Evolutionary conservation across 805 yeast genomes (phyloP).

Genomic region (Myxozyma sirexii): DNA sequence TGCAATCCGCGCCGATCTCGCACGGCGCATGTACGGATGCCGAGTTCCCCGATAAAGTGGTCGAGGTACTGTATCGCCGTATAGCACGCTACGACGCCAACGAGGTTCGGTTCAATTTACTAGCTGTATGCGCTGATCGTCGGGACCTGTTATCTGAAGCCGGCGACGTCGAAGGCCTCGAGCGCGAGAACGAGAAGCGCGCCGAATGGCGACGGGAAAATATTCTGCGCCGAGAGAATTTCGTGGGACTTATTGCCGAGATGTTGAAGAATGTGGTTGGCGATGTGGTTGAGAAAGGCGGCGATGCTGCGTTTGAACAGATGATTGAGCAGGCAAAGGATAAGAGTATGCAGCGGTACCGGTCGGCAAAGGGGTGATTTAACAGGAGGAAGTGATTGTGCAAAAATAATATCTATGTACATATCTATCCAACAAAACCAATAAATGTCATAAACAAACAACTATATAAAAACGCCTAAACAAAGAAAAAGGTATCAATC

Average conservation of each 20-base stretch:
- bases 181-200: slow-evolving; percentile 52
- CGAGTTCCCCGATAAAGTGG: slow-evolving; percentile 49
- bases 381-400: too few relatives aligned
- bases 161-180: slow-evolving; percentile 48
- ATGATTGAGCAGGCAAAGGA: slow-evolving; percentile 16
- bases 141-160: slow-evolving; percentile 45
- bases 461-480: background rate
- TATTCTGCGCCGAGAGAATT: slow-evolving; percentile 56
- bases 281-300: slow-evolving; percentile 37
- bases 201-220: slow-evolving; percentile 58
- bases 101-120: slow-evolving; percentile 59
- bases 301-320: slow-evolving; percentile 47
- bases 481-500: background rate
- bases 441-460: background rate
- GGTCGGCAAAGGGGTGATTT: background rate
- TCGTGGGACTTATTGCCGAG: slow-evolving; percentile 54
- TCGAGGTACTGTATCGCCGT: slow-evolving; percentile 51
- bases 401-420: background rate
- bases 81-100: slow-evolving; percentile 50
- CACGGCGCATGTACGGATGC: slow-evolving; percentile 51
- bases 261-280: slow-evolving; percentile 49
- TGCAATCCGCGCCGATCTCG: slow-evolving; percentile 56
- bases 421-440: background rate
- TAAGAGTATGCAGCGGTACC: slow-evolving; percentile 6
- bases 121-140: slow-evolving; percentile 58